Evolutionary conservation across 106 monocot genomes (phyloP).

Genomic region (Xerophyta viscosa): DNA sequence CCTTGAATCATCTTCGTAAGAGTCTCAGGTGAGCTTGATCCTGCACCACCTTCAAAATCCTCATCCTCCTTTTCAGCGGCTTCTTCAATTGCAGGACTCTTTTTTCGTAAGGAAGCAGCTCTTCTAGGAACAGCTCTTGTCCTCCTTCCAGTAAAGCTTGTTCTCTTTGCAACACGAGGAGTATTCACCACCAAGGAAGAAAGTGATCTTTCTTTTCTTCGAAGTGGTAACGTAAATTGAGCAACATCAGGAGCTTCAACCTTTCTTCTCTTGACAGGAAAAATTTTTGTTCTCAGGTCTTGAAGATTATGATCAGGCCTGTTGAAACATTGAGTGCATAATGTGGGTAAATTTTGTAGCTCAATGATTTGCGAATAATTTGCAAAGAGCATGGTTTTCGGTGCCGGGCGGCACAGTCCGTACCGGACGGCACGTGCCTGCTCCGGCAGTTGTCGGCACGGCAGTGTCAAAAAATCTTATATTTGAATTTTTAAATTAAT

Average conservation of each 20-base stretch:
- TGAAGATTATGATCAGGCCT: slow-evolving; percentile 91
- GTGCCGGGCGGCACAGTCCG: no score
- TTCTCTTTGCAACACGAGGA: slow-evolving; percentile 47
- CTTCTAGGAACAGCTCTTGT: slow-evolving; percentile 63
- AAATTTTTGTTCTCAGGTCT: slow-evolving; percentile 81
- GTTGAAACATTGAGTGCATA: no score
- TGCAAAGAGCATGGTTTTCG: no score
- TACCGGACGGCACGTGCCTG: no score
- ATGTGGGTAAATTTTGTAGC: no score
- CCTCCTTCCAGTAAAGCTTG: slow-evolving; percentile 66
- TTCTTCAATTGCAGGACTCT: slow-evolving; percentile 30
- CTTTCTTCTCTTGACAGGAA: slow-evolving; percentile 74
- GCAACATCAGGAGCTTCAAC: slow-evolving; percentile 39
- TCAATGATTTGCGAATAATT: no score
- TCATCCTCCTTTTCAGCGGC: slow-evolving; percentile 38
- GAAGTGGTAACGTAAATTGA: slow-evolving; percentile 54
- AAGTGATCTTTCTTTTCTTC: slow-evolving; percentile 94
- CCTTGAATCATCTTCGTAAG: slow-evolving; percentile 30
- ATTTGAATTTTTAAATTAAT: no score
- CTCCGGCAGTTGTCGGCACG: no score
- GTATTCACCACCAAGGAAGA: slow-evolving; percentile 84
- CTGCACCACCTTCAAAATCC: slow-evolving; percentile 22
- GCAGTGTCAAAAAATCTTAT: no score
- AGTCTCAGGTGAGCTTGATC: slow-evolving; percentile 39
- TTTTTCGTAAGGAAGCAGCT: slow-evolving; percentile 28